These are phyloP conservation scores for Xylariaceae sp. DNA, from an alignment of 2,329 filamentous ascomycete genomes.

Conservation along the genomic window DNA sequence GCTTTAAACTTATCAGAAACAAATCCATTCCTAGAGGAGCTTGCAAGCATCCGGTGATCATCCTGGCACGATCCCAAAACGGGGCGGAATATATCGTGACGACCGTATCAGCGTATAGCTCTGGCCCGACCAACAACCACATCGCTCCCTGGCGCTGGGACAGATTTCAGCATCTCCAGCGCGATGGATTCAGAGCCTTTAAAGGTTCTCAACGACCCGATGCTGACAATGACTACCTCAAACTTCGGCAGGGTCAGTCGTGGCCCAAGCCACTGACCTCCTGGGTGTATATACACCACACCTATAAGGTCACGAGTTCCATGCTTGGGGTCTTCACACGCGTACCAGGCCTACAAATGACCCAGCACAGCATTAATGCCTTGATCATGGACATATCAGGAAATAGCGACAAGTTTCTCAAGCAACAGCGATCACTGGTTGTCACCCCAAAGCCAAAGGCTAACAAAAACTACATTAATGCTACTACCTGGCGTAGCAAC, in stretches of 20 bases:
- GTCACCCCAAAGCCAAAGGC: no score
- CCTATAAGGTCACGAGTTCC: slow-evolving; percentile 20
- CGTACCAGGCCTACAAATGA: not conserved
- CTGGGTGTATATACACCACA: slow-evolving; percentile 23
- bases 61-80: slow-evolving; percentile 22
- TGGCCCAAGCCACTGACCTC: slow-evolving; percentile 27
- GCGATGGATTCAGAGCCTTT: slow-evolving; percentile 31
- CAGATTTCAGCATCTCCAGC: slow-evolving; percentile 21
- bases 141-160: slow-evolving; percentile 31
- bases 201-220: slow-evolving; percentile 22
- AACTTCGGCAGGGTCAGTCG: slow-evolving; percentile 19
- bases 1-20: slow-evolving; percentile 15
- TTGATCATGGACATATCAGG: no score
- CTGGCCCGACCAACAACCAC: slow-evolving; percentile 18
- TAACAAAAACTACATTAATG: no score
- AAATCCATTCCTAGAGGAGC: slow-evolving; percentile 20
- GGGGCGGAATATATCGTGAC: slow-evolving; percentile 25
- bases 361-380: no score
- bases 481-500: no score
- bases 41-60: slow-evolving; percentile 33
- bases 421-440: no score
- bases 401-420: no score
- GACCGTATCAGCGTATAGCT: slow-evolving; percentile 33
- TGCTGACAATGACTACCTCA: slow-evolving; percentile 15
- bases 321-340: slow-evolving; percentile 14